Base-by-base conservation (phyloP, 768 basidiomycete species). In the Amanita thiersii region DNA sequence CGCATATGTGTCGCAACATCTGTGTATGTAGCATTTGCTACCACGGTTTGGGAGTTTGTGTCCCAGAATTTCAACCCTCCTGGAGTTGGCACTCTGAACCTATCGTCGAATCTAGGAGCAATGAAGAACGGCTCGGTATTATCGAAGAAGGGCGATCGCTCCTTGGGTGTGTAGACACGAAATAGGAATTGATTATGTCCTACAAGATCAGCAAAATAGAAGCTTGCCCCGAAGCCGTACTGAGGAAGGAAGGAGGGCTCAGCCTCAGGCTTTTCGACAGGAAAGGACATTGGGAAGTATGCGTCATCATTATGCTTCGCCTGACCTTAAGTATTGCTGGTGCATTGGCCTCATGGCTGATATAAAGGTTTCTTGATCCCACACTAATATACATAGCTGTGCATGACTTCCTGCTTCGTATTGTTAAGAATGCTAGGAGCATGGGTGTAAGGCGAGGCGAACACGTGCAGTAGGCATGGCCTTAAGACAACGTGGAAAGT, bases 131-230 rank as follows among this genome's bases (percentile, higher is more conserved):
- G 72, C 53, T 83, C 75, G 3, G 67, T 61, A 28, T 66, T 61
- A 53, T 77, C 74, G 52, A 66, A 61, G 50, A 70, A 69, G 14
- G 72, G 72, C 1, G 75, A 72, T 31, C 62, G 68, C 43, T 72
- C 68, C 54, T 77, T 83, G 20, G 85, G 85, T 25, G 84, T 86
- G 56, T 87, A 79, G 10, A 88, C 76, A 31, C 86, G 82, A 65
- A 83, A 88, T 51, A 88, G 70, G 60, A 85, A 86, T 24, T 73
- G 77, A 55, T 86, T 87, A 40, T 70, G 65, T 40, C 70, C 62
- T 49, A 80, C 60, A 32, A 88, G 72, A 25, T 60, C 63, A 39
- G 74, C 70, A 54, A 87, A 87, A 31, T 75, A 65, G 55, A 72
- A 60, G 48, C 81, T 75, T 31, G 72, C 54, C 31, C 77, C 73